Percentiles rank a stretch among this genome's conserved stretches.
phyloP scores from a whole-genome alignment of 257 asterid species.

The Penstemon davidsonii region DNA sequence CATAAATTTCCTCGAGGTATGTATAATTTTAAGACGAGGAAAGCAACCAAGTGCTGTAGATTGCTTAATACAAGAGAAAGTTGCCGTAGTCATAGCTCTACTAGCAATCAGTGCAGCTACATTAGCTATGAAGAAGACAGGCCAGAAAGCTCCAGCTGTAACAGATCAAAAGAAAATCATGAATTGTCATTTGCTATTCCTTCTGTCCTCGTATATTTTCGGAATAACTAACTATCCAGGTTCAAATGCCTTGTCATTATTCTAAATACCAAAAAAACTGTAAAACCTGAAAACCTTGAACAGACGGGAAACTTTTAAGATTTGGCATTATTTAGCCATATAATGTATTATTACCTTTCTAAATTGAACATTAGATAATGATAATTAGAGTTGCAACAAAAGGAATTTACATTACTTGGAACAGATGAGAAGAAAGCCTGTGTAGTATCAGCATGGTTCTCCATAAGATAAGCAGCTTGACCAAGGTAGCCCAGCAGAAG shows the following conservation, averaged over 20 bases:
- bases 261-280: too few relatives aligned
- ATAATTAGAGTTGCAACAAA: constrained; percentile 8
- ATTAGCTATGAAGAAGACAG: constrained; percentile 85
- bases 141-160: constrained; percentile 97
- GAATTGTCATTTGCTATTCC: constrained; percentile 24
- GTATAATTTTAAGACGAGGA: constrained; percentile 94
- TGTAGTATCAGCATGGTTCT: constrained; percentile 86
- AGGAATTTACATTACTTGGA: constrained; percentile 63
- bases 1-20: constrained; percentile 92
- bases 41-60: constrained; percentile 96
- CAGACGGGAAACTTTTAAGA: too few relatives aligned
- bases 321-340: too few relatives aligned
- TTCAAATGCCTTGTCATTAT: too few relatives aligned
- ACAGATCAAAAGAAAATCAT: constrained; percentile 29
- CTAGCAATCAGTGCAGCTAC: constrained; percentile 97
- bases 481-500: constrained; percentile 97
- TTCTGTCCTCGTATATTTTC: not conserved
- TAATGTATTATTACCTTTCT: constrained; percentile 24
- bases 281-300: too few relatives aligned
- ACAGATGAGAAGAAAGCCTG: constrained; percentile 93
- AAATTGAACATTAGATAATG: not conserved
- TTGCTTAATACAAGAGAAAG: constrained; percentile 93
- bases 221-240: not conserved
- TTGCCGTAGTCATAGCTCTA: constrained; percentile 95
- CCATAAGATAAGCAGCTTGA: constrained; percentile 99